Evolutionary conservation across 352 stramenopile species (phyloP), one percentile per base, ranked within the genome.

Genomic region (Globisporangium sylvaticum): DNA sequence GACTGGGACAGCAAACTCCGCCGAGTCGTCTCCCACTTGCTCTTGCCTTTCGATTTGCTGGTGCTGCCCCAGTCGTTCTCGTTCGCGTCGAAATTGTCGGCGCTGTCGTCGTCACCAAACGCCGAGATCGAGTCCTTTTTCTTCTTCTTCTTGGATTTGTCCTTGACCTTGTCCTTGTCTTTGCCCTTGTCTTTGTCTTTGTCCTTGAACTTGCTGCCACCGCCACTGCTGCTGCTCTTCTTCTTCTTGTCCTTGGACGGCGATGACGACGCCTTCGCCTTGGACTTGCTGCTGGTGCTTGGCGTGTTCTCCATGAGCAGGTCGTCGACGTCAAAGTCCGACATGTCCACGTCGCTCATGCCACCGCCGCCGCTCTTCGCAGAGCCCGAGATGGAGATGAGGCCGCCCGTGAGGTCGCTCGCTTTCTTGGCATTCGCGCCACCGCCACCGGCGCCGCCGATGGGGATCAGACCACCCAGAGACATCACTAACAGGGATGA

Each of bases 371-470:
- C 50, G 32, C 64, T 37, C 29, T 65, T 64, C 27, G 32, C 42
- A 50, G 42, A 56, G n/a, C 22, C 60, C 18, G 60, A 67, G 50
- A 91, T 80, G 9, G 80, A 87, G 62, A 92, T 89, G 31, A 90
- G 70, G 0, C 84, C 84, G 53, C 81, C 69, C 1, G 81, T 92
- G 39, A 90, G 73, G 32, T 89, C 76, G 10, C 66, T 83, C 15
- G 66, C 25, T 15, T 65, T 69, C 62, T 75, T 81, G 32, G 15
- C 42, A 50, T 50, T 50, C 18, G 18, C 42, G 18, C 42, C 42
- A 22, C 34, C 8, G 10, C 34, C 34, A 15, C 64, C 61, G 34
- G 66, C 39, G 0, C 71, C 71, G 7, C 75, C 71, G 62, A 92
- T 88, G 7, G 83, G 75, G 14, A 86, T 84, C 34, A 90, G 76